These are phyloP conservation scores for Penicillium paneum DNA, from an alignment of 2,329 filamentous ascomycete species.

Conservation along the genomic window DNA sequence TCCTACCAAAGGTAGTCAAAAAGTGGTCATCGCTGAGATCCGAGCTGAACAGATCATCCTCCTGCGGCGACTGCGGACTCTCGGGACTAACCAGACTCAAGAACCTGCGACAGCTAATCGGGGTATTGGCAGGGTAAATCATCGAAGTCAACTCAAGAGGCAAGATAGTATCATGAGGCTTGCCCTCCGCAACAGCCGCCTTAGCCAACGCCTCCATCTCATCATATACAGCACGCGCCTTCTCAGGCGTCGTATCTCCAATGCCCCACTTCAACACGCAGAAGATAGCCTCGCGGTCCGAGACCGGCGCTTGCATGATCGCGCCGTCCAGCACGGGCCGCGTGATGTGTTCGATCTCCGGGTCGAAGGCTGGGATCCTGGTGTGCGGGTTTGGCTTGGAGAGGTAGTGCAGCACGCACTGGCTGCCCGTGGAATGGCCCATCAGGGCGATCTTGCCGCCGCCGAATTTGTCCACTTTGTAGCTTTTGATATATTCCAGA, in stretches of 20 bases:
- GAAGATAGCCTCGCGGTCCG: constrained; percentile 66
- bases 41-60: constrained; percentile 83
- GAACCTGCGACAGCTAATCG: constrained; percentile 56
- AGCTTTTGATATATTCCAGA: constrained; percentile 49
- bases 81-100: constrained; percentile 54
- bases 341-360: constrained; percentile 32
- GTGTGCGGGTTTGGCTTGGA: constrained; percentile 43
- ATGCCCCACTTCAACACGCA: constrained; percentile 30
- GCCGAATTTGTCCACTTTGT: constrained; percentile 30
- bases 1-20: constrained; percentile 59
- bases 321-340: constrained; percentile 64
- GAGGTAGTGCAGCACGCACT: constrained; percentile 65
- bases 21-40: constrained; percentile 63
- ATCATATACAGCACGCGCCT: constrained; percentile 29
- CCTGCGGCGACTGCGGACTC: constrained; percentile 58
- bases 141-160: constrained; percentile 34
- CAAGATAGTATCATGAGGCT: constrained; percentile 30
- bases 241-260: constrained; percentile 21
- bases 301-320: constrained; percentile 76
- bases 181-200: constrained; percentile 18
- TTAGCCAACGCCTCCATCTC: constrained; percentile 34
- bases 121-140: constrained; percentile 37
- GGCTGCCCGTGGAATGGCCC: constrained; percentile 67
- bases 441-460: constrained; percentile 58
- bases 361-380: constrained; percentile 29